Evolutionary conservation across 371 early-diverging fungal genomes (phyloP), one percentile per base, ranked within the genome.

Genomic region (Basidiobolus heterosporus): DNA sequence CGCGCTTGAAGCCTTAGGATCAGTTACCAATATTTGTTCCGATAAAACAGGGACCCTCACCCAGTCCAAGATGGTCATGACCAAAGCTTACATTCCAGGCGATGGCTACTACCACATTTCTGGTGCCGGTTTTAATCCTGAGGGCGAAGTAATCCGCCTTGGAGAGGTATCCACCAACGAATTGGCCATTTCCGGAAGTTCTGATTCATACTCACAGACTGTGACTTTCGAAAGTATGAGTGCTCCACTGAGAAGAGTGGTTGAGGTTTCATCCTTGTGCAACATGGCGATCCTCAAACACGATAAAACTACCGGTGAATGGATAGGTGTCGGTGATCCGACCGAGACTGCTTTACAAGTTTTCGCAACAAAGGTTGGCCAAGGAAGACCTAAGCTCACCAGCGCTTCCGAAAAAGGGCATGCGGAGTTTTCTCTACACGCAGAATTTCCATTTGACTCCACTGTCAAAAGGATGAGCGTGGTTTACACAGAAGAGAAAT

Each of bases 391-490:
- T 36, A 54, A 53, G 35, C 58, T 80, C 36, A 55, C 64, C 52
- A 3, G 9, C 5, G 40, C 60, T 66, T 19, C 20, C 13, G n/a
- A 2, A 16, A 30, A 5, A 8, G 22, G 22, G 13, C 6, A 19
- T 14, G 38, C 48, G n/a, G 58, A 62, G 46, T 82, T 74, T 64
- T 70, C 70, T 36, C 44, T 62, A 45, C 54, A 80, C 48, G 66
- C 69, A 41, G 53, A 61, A 50, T 46, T 56, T 49, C 80, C 85
- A 4, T 87, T 85, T 53, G 83, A 83, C 61, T 84, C 85, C 14
- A 72, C 78, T 13, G 71, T 91, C 43, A 94, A 94, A 62, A 78
- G 91, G 40, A 94, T 94, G 95, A 79, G 80, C 56, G 82, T 90
- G n/a, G 67, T 90, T 2, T 69, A 70, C 45, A 52, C 69, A 61